Evolutionary conservation across 2,329 filamentous ascomycete species (phyloP).

Genomic region (Colletotrichum sp.): DNA sequence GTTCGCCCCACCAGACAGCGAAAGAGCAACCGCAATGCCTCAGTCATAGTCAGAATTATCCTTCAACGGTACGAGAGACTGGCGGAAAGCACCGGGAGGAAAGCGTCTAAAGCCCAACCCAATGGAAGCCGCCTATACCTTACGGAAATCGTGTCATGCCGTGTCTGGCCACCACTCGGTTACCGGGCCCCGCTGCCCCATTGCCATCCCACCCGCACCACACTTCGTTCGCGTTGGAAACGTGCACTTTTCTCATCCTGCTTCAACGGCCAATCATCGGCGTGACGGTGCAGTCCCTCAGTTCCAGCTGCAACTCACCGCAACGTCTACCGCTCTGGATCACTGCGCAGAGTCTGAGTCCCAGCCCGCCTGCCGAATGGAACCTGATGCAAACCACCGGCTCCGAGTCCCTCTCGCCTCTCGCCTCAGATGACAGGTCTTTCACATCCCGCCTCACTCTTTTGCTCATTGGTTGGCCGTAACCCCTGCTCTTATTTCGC

Average conservation of each 20-base stretch:
- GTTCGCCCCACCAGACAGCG: neutral
- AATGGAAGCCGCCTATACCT: neutral
- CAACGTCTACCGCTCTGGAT: neutral
- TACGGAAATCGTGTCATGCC: neutral
- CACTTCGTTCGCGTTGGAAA: neutral
- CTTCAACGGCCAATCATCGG: neutral
- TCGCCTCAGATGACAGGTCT: neutral
- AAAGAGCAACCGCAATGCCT: neutral
- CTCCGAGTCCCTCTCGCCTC: neutral
- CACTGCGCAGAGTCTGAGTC: neutral
- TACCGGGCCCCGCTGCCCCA: neutral
- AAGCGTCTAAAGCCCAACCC: neutral
- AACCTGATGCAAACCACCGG: neutral
- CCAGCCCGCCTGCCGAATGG: neutral
- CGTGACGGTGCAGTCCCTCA: neutral
- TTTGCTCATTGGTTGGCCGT: neutral
- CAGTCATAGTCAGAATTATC: neutral
- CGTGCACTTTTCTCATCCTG: neutral
- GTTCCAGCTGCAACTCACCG: conserved; percentile 1
- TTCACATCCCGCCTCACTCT: neutral
- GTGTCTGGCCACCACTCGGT: neutral
- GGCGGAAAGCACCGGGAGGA: neutral
- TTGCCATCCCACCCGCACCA: neutral
- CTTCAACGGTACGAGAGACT: neutral
- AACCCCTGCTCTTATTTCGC: neutral